Base-by-base conservation (phyloP, 306 rosid genomes). In the Gillenia trifoliata region DNA sequence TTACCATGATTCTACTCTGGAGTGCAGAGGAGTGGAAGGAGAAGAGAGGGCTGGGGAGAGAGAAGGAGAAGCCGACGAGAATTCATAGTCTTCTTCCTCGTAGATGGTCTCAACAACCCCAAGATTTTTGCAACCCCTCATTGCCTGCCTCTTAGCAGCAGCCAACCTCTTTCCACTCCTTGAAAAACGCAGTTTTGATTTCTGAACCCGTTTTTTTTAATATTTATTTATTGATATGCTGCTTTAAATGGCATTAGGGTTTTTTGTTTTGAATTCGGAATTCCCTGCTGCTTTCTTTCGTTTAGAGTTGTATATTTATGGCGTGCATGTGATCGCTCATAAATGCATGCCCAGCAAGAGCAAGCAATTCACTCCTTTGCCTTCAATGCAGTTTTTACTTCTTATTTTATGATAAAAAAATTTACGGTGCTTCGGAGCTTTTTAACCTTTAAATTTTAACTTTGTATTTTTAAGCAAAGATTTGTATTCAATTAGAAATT, bases 61-160 rank as follows among this genome's bases (percentile, higher is more conserved):
- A 73, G 96, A 84, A 64, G 91, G 85, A n/a, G 92, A 76, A n/a
- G 91, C 64, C 15, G 92, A 83, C 22, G 90, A 89, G 49, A 81
- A 84, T 28, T 89, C 91, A 47, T 54, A 83, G 75, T 71, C 75
- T 63, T 88, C 94, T 78, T 93, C 97, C 41, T 93, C 98, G 70
- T 91, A 85, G 66, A 93, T 93, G 72, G 98, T 93, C 20, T 89
- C 90, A 47, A 93, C 95, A 10, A 79, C 65, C 3, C 87, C 88
- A 23, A 89, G 79, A 68, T 86, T 85, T 70, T 84, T 75, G 93
- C 90, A 82, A 52, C 68, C 81, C 76, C 49, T 84, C 90, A 83
- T 50, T 75, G 49, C 8, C 36, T n/a, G 11, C 41, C 41, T 10
- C 11, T 50, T 41, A 40, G 71, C 22, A 43, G 70, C 54, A 38